Evolutionary conservation across 257 asterid species (phyloP).

Genomic region (Ocimum tenuiflorum): DNA sequence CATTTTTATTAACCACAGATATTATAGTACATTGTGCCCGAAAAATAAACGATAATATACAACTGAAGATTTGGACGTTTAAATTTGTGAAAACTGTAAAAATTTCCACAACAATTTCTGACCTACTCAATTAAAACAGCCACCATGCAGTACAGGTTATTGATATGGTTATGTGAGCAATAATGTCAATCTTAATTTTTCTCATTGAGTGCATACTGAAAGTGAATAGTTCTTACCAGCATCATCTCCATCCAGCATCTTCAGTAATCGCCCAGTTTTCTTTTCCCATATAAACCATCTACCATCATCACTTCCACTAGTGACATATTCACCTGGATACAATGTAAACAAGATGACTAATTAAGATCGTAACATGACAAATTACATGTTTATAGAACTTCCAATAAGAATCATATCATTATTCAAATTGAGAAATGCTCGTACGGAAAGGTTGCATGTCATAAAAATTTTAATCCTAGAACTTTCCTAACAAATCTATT

Average conservation of each 20-base stretch:
- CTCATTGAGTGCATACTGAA: not conserved
- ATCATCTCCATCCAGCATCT: conserved; percentile 88
- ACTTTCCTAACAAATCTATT: not conserved
- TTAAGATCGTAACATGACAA: conserved; percentile 2
- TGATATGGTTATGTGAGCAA: not conserved
- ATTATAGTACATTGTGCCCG: not conserved
- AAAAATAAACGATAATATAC: not conserved
- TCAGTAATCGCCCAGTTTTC: conserved; percentile 71
- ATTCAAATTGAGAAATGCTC: not conserved
- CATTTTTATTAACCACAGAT: too few species aligned
- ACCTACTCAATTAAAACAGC: not conserved
- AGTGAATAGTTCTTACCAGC: conserved; percentile 44
- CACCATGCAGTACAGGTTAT: not conserved
- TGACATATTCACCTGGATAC: conserved; percentile 74
- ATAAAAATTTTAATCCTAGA: not conserved
- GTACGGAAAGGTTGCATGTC: not conserved
- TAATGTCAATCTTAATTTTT: not conserved
- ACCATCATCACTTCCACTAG: conserved; percentile 99
- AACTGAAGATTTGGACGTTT: not conserved
- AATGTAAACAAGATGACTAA: conserved; percentile 8
- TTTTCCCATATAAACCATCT: conserved; percentile 98
- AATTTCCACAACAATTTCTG: not conserved
- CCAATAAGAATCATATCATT: not conserved
- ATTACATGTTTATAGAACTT: conserved; percentile 4
- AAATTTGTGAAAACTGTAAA: not conserved